Base-by-base conservation (phyloP, 202 grass and related monocot genomes). In the Zoysia matrella region DNA sequence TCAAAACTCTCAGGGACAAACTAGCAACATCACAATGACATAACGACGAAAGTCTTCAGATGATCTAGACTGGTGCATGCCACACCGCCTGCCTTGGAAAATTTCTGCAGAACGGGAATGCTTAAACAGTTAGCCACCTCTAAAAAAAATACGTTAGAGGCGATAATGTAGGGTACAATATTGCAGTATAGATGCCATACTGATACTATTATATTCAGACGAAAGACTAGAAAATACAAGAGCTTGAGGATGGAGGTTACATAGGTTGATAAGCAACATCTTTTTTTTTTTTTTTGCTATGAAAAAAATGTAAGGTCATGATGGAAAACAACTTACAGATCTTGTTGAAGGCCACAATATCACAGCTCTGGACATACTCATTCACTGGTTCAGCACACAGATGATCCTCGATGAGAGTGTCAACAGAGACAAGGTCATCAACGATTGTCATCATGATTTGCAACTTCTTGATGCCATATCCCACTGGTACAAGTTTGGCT, bases 371-470 rank as follows among this genome's bases (percentile, higher is more conserved):
- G 22, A 30, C 22, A 30, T 30, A 30, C 22, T 30, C 22, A 30
- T 30, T 30, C 22, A 30, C 22, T 30, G 22, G 22, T 30, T 30
- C 22, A 30, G 22, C 22, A 30, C 22, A 30, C 22, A 30, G 22
- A 30, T 30, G 22, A 30, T 30, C 22, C 83, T 95, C 93, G 0
- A 96, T 86, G 0, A 99, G 83, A 60, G 63, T 54, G 71, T 99
- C 96, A 1, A 99, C 93, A 18, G 96, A 99, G 10, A 99, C 96
- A 8, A 95, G 92, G 10, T 99, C 96, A 68, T 99, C 96, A 7
- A 99, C 78, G 50, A 99, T 99, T 22, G 91, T 96, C 93, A 99
- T 84, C 93, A 99, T 99, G 83, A 99, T 99, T 54, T 95, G 92
- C 60, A 99, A 22, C 84, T 99, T 99, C 83, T 99, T 99, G 43